Evolutionary conservation across 192 early-diverging fungal species (phyloP).

Genomic region (Oehlia diaphana): DNA sequence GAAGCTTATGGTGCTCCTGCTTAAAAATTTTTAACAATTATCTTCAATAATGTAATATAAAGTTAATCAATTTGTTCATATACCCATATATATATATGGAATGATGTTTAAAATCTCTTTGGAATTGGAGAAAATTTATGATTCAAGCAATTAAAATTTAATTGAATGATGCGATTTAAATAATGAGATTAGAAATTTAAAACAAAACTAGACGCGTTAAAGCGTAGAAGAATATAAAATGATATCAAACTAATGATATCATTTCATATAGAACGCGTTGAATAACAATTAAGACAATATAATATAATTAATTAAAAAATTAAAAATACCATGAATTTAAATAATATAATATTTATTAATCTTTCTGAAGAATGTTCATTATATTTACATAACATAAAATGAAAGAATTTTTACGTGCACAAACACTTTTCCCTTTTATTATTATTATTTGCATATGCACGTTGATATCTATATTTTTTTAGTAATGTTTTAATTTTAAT

Average conservation of each 20-base stretch:
- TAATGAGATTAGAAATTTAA: too few species aligned
- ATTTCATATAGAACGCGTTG: neutral
- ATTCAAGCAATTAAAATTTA: too few species aligned
- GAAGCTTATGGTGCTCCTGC: conserved; percentile 56
- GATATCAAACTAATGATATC: neutral
- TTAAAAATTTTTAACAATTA: neutral
- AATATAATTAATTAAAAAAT: neutral
- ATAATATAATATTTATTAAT: neutral
- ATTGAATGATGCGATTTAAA: too few species aligned
- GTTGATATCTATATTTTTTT: neutral
- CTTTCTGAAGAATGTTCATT: neutral
- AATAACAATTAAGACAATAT: neutral
- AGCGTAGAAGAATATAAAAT: neutral
- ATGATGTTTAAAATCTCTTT: too few species aligned
- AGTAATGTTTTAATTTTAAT: neutral
- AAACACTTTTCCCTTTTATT: neutral
- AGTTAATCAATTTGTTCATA: too few species aligned
- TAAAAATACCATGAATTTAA: neutral
- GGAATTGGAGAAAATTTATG: too few species aligned
- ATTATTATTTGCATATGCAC: neutral
- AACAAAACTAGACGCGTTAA: too few species aligned
- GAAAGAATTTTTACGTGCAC: neutral
- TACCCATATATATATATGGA: too few species aligned
- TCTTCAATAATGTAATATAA: too few species aligned
- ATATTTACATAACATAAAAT: neutral